Evolutionary conservation across 305 asterid species (phyloP).

Genomic region (Fraxinus nigra): DNA sequence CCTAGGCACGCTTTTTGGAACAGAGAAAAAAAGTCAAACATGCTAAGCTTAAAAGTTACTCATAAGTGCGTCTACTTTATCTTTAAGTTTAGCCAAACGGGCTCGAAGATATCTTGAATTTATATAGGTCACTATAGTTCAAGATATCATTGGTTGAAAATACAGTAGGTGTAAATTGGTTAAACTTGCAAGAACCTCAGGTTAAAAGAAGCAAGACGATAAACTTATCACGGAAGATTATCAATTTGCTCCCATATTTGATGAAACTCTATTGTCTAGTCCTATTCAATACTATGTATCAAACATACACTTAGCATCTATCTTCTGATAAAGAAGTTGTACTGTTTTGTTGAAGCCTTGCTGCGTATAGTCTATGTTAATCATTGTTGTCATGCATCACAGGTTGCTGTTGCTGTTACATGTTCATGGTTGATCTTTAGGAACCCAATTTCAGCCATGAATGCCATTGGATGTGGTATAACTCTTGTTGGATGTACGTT

Average conservation of each 20-base stretch:
- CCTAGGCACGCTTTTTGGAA: too few relatives aligned
- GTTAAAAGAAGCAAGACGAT: background rate
- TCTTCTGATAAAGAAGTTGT: background rate
- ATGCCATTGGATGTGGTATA: conserved; percentile 69
- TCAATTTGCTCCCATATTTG: background rate
- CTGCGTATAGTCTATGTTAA: background rate
- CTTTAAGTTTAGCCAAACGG: background rate
- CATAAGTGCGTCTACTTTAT: background rate
- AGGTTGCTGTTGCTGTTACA: conserved; percentile 96
- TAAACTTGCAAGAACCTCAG: background rate
- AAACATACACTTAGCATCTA: background rate
- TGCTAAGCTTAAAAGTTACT: background rate
- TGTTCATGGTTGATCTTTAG: conserved; percentile 89
- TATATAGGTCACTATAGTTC: background rate
- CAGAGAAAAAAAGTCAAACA: background rate
- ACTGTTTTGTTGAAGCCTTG: background rate
- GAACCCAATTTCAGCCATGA: conserved; percentile 80
- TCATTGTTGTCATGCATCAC: conserved; percentile 1
- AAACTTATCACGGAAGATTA: background rate
- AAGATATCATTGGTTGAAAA: background rate
- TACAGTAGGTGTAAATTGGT: background rate
- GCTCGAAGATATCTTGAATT: background rate
- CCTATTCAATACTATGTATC: background rate
- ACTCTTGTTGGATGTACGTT: conserved; percentile 85
- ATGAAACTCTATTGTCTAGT: background rate